A percentile compares a stretch with the other conserved stretches of the same genome.
Conservation (phyloP, 2,329 filamentous ascomycete species). For the Ascosphaera apis region DNA sequence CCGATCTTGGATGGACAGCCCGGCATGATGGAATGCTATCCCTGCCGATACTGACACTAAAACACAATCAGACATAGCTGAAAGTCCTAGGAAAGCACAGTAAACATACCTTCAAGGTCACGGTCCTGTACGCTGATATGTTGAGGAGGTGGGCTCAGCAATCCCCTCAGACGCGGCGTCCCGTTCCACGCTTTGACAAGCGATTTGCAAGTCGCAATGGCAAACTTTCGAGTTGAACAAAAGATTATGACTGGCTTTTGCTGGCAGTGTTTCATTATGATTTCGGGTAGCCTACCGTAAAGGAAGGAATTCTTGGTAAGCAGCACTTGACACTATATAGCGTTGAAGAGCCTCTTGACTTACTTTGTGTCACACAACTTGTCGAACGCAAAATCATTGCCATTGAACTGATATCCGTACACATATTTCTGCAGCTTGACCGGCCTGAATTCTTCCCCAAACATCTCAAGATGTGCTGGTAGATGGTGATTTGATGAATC, state of each 20-base stretch:
- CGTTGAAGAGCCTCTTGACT: conserved; percentile 5
- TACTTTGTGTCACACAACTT: conserved; percentile 39
- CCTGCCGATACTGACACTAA: conserved; percentile 29
- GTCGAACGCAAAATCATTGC: conserved; percentile 60
- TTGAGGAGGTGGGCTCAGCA: conserved; percentile 39
- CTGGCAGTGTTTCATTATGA: conserved; percentile 43
- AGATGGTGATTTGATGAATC: conserved; percentile 33
- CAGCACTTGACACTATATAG: neutral
- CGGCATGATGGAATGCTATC: conserved; percentile 66
- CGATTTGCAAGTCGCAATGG: conserved; percentile 41
- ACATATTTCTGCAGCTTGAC: conserved; percentile 57
- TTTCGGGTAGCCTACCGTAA: conserved; percentile 31
- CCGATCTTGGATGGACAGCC: conserved; percentile 42
- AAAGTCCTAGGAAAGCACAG: conserved; percentile 9
- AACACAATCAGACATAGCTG: conserved; percentile 3
- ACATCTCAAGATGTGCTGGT: conserved; percentile 44
- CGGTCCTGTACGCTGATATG: conserved; percentile 30
- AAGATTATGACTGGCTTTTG: conserved; percentile 65
- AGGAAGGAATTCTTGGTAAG: neutral
- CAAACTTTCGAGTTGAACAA: conserved; percentile 53
- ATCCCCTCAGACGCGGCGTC: conserved; percentile 26
- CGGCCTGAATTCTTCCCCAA: conserved; percentile 59
- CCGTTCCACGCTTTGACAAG: conserved; percentile 43
- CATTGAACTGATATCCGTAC: conserved; percentile 39
- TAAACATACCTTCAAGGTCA: conserved; percentile 31